These are phyloP conservation scores for Zymoseptoria brevis DNA, from an alignment of 2,329 filamentous ascomycete species.

Conservation along the genomic window DNA sequence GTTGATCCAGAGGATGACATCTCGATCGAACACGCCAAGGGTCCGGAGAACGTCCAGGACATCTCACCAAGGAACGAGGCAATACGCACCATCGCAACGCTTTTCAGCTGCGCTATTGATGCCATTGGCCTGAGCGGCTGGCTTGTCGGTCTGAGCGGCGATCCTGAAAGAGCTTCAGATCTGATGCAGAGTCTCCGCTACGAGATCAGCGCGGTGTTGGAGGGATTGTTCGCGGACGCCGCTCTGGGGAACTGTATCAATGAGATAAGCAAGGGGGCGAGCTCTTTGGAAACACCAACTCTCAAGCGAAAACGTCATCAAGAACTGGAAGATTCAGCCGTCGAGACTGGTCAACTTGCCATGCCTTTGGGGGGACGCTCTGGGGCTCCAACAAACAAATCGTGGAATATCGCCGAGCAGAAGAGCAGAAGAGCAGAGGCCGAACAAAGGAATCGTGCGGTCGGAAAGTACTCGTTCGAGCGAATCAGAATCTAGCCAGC, in stretches of 20 bases:
- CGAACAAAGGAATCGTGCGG: constrained; percentile 10
- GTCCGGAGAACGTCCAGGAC: constrained; percentile 37
- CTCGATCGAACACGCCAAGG: constrained; percentile 55
- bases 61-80: constrained; percentile 55
- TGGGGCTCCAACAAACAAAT: constrained; percentile 1
- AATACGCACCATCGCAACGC: constrained; percentile 61
- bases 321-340: constrained; percentile 4
- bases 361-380: constrained; percentile 10
- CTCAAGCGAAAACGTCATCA: constrained; percentile 2
- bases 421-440: constrained; percentile 3
- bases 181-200: constrained; percentile 58
- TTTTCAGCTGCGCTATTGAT: constrained; percentile 67
- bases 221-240: constrained; percentile 8
- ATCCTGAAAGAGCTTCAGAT: constrained; percentile 51
- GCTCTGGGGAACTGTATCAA: constrained; percentile 8
- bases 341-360: constrained; percentile 4
- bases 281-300: not conserved
- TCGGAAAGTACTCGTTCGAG: constrained; percentile 12
- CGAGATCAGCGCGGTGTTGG: constrained; percentile 60
- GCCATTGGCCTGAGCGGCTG: constrained; percentile 67
- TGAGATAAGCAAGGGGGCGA: constrained; percentile 3
- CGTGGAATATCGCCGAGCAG: not conserved
- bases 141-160: constrained; percentile 53
- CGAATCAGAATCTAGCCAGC: constrained; percentile 9
- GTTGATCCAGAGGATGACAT: constrained; percentile 47